Evolutionary conservation across 345 rosid species (phyloP).

Genomic region (Camelina neglecta): DNA sequence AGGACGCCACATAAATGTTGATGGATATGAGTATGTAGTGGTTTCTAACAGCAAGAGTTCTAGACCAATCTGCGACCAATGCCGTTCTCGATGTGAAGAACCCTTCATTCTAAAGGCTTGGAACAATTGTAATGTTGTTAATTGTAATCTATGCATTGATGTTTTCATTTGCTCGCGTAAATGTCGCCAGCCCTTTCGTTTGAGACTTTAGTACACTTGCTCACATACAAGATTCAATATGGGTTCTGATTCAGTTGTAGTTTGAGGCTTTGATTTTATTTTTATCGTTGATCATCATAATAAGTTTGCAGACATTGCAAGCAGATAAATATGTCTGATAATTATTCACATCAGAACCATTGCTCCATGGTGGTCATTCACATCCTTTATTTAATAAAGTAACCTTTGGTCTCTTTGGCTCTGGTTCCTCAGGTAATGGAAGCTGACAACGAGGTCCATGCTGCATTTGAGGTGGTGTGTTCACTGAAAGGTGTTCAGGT

Average conservation of each 20-base stretch:
- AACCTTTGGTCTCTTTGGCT: too few species aligned
- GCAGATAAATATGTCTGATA: not conserved
- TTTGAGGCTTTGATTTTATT: not conserved
- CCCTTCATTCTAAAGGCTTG: not conserved
- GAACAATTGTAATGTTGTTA: not conserved
- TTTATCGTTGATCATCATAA: not conserved
- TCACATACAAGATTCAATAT: not conserved
- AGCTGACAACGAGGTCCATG: too few species aligned
- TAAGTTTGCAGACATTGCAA: not conserved
- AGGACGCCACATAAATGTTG: not conserved
- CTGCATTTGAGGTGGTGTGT: too few species aligned
- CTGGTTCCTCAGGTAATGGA: too few species aligned
- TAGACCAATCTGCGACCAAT: not conserved
- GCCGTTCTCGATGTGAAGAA: not conserved
- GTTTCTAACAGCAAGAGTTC: slow-evolving; percentile 5
- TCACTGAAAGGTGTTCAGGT: too few species aligned
- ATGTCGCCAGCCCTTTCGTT: not conserved
- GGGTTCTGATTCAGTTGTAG: not conserved
- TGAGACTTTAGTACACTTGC: not conserved
- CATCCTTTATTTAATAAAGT: too few species aligned
- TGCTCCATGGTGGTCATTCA: too few species aligned
- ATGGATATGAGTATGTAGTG: slow-evolving; percentile 2
- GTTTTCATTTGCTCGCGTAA: not conserved
- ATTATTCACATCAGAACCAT: too few species aligned
- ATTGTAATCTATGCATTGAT: not conserved